A percentile compares a stretch with the other conserved stretches of the same genome.
Conservation (phyloP, 306 rosid species). For the Acmispon strigosus region DNA sequence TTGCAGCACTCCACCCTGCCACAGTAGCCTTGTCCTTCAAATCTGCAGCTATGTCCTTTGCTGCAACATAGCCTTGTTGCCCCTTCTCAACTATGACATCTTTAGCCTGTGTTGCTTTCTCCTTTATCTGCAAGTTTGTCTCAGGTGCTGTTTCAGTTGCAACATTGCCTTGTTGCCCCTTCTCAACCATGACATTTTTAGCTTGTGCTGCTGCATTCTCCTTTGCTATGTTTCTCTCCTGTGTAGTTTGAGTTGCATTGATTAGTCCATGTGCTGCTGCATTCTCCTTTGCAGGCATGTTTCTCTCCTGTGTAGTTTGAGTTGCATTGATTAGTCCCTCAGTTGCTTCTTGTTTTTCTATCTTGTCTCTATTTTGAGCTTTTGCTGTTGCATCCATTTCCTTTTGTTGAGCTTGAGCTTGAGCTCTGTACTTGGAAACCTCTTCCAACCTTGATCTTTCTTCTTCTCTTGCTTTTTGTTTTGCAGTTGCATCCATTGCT, state of each 20-base stretch:
- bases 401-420: no score
- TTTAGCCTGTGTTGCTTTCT: not conserved
- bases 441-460: no score
- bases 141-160: no score
- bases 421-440: no score
- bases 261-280: not conserved
- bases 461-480: no score
- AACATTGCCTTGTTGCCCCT: no score
- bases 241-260: not conserved
- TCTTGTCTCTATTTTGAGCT: no score
- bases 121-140: not conserved
- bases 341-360: no score
- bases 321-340: no score
- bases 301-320: conserved; percentile 18
- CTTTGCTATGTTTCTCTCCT: conserved; percentile 14
- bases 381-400: no score
- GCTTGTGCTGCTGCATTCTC: conserved; percentile 2
- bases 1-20: conserved; percentile 63
- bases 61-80: conserved; percentile 26
- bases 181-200: not conserved
- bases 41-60: conserved; percentile 42
- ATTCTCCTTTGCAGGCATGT: no score
- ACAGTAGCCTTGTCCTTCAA: conserved; percentile 52
- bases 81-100: not conserved
- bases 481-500: no score